Conservation (phyloP, 140 eudicot genomes). For the Senecio squalidus region DNA sequence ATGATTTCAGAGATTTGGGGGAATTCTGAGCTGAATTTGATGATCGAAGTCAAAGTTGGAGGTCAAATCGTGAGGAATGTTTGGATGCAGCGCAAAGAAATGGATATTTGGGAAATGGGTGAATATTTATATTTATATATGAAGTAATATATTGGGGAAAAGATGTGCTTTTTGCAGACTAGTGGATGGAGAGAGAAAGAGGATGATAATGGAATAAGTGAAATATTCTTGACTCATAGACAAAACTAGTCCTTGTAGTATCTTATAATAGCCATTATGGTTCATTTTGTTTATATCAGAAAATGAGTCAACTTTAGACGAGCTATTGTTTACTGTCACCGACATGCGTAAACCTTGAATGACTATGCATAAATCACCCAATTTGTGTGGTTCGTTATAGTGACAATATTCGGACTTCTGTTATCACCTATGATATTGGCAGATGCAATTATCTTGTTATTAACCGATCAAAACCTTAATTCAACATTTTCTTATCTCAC, state of each 20-base stretch:
- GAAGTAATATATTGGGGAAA: conserved; percentile 15
- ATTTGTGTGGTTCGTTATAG: too few species aligned
- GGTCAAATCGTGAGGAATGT: conserved; percentile 30
- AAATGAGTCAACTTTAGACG: too few species aligned
- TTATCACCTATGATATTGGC: too few species aligned
- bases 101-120: conserved; percentile 19
- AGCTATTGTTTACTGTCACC: too few species aligned
- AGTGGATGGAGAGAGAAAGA: conserved; percentile 29
- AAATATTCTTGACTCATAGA: conserved; percentile 15
- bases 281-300: too few species aligned
- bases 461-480: too few species aligned
- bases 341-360: too few species aligned
- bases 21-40: conserved; percentile 23
- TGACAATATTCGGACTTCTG: too few species aligned
- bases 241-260: conserved; percentile 18
- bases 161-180: conserved; percentile 39
- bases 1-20: conserved; percentile 12
- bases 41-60: conserved; percentile 18
- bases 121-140: conserved; percentile 1
- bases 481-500: too few species aligned
- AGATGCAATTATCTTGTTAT: too few species aligned
- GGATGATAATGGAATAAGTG: conserved; percentile 32
- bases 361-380: too few species aligned
- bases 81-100: conserved; percentile 27
- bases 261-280: not conserved